Percentiles rank a stretch among this genome's conserved stretches.
phyloP scores from a whole-genome alignment of 345 rosid genomes.

The Eucalyptus camaldulensis region DNA sequence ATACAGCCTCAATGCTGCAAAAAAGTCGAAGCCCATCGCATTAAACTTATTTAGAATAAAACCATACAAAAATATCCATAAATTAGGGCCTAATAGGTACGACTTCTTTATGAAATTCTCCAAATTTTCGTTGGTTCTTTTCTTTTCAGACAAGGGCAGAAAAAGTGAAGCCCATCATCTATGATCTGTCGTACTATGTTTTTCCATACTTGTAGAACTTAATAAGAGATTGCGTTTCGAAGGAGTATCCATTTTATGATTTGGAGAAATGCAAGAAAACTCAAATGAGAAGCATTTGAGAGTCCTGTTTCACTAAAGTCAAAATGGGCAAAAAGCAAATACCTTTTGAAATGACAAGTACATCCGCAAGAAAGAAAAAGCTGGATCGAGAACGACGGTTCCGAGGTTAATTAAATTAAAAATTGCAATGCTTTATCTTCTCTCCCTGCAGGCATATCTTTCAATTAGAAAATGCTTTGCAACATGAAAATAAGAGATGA shows the following conservation, averaged over 20 bases:
- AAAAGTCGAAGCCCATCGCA: background rate
- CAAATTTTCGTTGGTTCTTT: background rate
- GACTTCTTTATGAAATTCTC: background rate
- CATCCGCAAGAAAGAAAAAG: background rate
- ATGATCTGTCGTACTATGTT: background rate
- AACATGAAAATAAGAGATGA: background rate
- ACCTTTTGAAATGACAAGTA: background rate
- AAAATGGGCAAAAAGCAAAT: background rate
- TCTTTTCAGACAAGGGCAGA: background rate
- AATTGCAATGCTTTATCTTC: background rate
- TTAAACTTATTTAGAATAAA: background rate
- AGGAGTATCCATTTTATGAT: background rate
- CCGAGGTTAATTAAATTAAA: background rate
- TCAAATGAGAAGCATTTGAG: background rate
- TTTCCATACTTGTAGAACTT: background rate
- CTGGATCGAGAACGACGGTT: background rate
- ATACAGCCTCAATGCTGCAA: background rate
- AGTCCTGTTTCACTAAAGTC: background rate
- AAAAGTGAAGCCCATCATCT: background rate
- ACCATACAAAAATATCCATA: background rate
- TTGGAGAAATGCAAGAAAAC: background rate
- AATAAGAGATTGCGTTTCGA: background rate
- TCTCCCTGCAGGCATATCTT: background rate
- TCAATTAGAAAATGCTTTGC: background rate
- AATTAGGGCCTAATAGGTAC: background rate